Base-by-base conservation (phyloP, 208 protist species). In the Leishmania mexicana region DNA sequence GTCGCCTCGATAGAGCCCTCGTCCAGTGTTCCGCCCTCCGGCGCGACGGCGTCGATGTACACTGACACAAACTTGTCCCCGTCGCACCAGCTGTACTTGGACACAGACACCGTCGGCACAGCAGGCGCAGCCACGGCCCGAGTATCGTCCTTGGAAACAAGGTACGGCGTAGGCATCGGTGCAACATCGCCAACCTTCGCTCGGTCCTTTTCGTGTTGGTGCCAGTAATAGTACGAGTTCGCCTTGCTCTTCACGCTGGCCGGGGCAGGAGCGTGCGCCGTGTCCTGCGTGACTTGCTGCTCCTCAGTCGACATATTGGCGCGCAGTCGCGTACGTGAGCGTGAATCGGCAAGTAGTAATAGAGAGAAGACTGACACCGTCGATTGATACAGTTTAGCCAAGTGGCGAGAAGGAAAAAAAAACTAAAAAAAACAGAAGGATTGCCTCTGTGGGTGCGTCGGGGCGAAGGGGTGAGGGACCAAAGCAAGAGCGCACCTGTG, bases 141-240 rank as follows among this genome's bases (percentile, higher is more conserved):
- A 24, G 64, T 28, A 64, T 84, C 89, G 24, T 81, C 71, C 81
- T 89, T 83, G 15, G 80, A 90, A 38, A 97, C 88, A n/a, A 97
- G 79, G 17, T 90, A 77, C 13, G 92, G 94, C 35, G 80, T 89
- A 15, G 93, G 92, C 88, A 95, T 85, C 71, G 94, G 92, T 28
- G 94, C 94, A 3, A 96, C 93, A 79, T 97, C 94, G 24, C 94
- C 94, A 21, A 92, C 85, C 83, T 88, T 90, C 8, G 93, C 93
- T 2, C 94, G 88, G 62, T 96, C 90, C 85, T 96, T 96, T 74
- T 94, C 93, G 79, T 97, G 94, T 1, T 89, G 85, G 82, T 97
- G 94, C 93, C 93, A 97, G 76, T 97, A 97, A 77, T 97, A 96
- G 80, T 97, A 97, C 19, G 83, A 92, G 83, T 92, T 96, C 40